Percentiles rank a stretch among this genome's conserved stretches.
Evolutionary conservation across 768 basidiomycete genomes (phyloP).

Genomic region (Rossbeevera mucosa): DNA sequence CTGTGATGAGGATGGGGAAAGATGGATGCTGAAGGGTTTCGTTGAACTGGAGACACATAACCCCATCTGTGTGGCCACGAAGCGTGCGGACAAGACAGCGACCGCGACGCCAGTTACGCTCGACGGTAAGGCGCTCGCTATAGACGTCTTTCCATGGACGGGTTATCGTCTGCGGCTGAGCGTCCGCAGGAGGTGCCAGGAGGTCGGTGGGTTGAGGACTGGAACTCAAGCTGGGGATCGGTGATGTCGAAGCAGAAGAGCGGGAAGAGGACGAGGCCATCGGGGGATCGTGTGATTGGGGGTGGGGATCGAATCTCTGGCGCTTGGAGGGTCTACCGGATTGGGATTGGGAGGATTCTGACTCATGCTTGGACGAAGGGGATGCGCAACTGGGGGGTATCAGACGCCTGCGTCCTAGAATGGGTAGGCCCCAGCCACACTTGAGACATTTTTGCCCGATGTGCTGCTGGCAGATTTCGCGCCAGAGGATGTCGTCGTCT

Average conservation of each 20-base stretch:
- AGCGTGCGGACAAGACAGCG: constrained; percentile 80
- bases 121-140: constrained; percentile 92
- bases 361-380: constrained; percentile 38
- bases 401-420: constrained; percentile 70
- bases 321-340: constrained; percentile 48
- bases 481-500: constrained; percentile 95
- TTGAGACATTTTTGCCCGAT: constrained; percentile 95
- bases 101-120: constrained; percentile 96
- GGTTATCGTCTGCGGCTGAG: constrained; percentile 42
- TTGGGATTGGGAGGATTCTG: constrained; percentile 28
- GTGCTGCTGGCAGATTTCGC: constrained; percentile 95
- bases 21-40: constrained; percentile 78
- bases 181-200: constrained; percentile 33
- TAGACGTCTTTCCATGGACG: constrained; percentile 99
- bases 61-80: constrained; percentile 90
- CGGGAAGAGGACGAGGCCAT: constrained; percentile 7
- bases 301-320: constrained; percentile 28
- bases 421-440: constrained; percentile 95
- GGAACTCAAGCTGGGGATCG: constrained; percentile 1
- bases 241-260: constrained; percentile 13
- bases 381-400: constrained; percentile 39
- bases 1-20: constrained; percentile 94
- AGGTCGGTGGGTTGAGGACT: constrained; percentile 7
- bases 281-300: constrained; percentile 1
- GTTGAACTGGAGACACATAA: constrained; percentile 95